Evolutionary conservation across 805 yeast species (phyloP), one percentile per base, ranked within the genome.

Genomic region (Wickerhamomyces silvicola): DNA sequence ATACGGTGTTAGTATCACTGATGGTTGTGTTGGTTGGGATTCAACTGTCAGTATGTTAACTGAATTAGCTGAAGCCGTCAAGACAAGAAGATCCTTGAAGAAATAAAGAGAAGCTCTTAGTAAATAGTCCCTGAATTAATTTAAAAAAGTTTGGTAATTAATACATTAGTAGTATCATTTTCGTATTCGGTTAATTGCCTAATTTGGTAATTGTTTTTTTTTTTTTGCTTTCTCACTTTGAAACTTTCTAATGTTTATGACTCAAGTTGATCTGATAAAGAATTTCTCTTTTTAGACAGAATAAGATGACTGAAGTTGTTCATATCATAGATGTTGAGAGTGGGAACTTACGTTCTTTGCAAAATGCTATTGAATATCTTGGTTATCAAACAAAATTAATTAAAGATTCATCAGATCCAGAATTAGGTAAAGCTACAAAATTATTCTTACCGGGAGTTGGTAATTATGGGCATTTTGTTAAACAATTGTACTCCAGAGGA

Each of bases 371-470:
- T 28, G 81, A 78, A 45, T 65, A 65, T 38, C 62, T 87, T 16
- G 97, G 97, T 1, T 83, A 77, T 53, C 62, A 71, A 14, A 81
- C 82, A 4, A 60, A 64, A 26, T 70, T 80, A 48, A 70, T 88
- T 46, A 73, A 66, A 37, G 62, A 72, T 36, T 72, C 78, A 12
- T 56, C 60, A 6, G 86, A 82, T 35, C 75, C 78, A 34, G 58
- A 56, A 22, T 43, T 54, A 18, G 68, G 35, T 39, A 59, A 64
- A 9, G 82, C 83, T 27, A 62, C 57, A 7, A 59, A 66, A 46
- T 64, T 92, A 39, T 70, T 92, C 37, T 69, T 92, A 16, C 99
- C 99, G 7, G 99, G 99, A 18, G 99, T 92, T 12, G 99, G 99
- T 10, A 90, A 87, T 54, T 94, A 75, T 57, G 98, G 96, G 27